Evolutionary conservation across 257 asterid genomes (phyloP).

Genomic region (Solanum sejunctum): DNA sequence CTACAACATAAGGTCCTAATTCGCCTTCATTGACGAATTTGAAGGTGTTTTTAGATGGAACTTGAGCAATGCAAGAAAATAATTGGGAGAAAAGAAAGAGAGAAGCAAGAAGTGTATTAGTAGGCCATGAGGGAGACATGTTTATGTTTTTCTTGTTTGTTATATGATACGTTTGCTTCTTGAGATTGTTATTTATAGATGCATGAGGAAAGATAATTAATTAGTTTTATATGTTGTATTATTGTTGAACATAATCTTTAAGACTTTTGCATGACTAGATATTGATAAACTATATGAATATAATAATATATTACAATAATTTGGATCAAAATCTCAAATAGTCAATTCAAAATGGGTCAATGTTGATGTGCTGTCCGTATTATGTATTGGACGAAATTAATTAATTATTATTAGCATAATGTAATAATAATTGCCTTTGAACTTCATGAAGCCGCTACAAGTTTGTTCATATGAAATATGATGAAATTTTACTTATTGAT

Average conservation of each 20-base stretch:
- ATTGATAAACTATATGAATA: not conserved
- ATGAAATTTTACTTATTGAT: not conserved
- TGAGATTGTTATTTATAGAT: not conserved
- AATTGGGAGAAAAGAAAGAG: not conserved
- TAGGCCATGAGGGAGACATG: not conserved
- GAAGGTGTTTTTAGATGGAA: slow-evolving; percentile 8
- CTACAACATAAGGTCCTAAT: slow-evolving; percentile 2
- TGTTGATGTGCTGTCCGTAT: not conserved
- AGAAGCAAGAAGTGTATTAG: not conserved
- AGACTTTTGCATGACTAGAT: not conserved
- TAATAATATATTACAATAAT: not conserved
- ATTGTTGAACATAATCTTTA: not conserved
- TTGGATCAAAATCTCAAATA: not conserved
- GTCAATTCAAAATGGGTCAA: not conserved
- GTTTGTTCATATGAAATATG: not conserved
- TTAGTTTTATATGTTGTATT: not conserved
- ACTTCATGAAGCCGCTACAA: not conserved
- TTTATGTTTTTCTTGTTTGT: not conserved
- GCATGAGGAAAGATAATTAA: not conserved
- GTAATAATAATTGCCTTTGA: not conserved
- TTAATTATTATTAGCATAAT: not conserved
- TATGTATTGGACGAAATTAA: not conserved
- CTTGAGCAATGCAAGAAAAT: slow-evolving; percentile 1
- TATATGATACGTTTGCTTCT: not conserved
- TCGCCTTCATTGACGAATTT: slow-evolving; percentile 7